Conservation (phyloP, 2,329 filamentous ascomycete species). For the Metarhizium humberi region DNA sequence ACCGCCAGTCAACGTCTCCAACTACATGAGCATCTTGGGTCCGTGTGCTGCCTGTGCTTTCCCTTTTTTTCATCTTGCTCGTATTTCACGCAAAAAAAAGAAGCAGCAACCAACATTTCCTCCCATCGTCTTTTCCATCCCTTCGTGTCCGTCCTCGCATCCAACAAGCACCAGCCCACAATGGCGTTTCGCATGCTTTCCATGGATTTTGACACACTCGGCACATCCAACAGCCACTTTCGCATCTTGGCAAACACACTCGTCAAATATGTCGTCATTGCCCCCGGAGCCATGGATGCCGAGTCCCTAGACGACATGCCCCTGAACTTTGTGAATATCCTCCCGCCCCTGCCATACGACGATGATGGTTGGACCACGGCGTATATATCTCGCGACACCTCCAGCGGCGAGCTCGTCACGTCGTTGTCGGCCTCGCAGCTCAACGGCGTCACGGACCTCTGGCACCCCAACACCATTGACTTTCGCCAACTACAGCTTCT, state of each 20-base stretch:
- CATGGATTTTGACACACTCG: background rate
- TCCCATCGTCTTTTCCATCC: too few relatives aligned
- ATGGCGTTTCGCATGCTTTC: background rate
- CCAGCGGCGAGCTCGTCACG: background rate
- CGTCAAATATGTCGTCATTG: conserved; percentile 5
- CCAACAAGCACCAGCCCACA: background rate
- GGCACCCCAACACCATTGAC: background rate
- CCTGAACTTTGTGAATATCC: conserved; percentile 2
- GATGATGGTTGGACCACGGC: conserved; percentile 1
- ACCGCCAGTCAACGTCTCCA: too few relatives aligned
- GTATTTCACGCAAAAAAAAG: too few relatives aligned
- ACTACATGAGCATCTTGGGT: too few relatives aligned
- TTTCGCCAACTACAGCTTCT: background rate
- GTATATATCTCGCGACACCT: conserved; percentile 1
- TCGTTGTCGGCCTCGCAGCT: background rate
- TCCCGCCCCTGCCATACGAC: conserved; percentile 1
- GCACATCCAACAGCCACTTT: background rate
- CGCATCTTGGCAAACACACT: background rate
- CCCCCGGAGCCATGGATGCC: background rate
- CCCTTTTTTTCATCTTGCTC: too few relatives aligned
- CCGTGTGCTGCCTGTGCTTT: too few relatives aligned
- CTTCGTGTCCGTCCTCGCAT: too few relatives aligned
- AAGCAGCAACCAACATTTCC: too few relatives aligned
- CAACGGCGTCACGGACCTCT: background rate
- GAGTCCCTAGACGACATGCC: conserved; percentile 5